Evolutionary conservation across 306 rosid species (phyloP), one percentile per base, ranked within the genome.

Genomic region (Inga laurina): DNA sequence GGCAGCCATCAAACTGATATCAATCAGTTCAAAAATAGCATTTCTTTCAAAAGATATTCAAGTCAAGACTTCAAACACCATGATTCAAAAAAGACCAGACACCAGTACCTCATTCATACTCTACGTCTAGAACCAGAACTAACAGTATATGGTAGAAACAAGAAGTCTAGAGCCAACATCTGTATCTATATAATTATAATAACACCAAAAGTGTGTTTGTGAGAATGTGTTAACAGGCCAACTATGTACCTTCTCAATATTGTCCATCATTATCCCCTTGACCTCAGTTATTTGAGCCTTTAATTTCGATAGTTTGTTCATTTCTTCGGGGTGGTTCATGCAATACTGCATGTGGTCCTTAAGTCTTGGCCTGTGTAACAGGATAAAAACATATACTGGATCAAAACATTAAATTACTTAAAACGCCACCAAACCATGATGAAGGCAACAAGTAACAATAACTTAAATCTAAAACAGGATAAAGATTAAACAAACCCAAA

Each of bases 271-370:
- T 67, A 94, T 82, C 37, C 98, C 97, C 86, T 96, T 96, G 88
- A 96, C 97, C 89, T 96, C 99, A 46, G 97, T 88, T 79, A 96
- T 94, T 82, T 96, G 99, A 84, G 99, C 97, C 92, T 96, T 96
- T 91, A 96, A 88, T 78, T 92, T 96, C 71, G 97, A 90, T 44
- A 96, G 97, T 89, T 96, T 94, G 83, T 93, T 94, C 56, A 96
- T 94, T 89, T 96, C 99, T 84, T 96, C 99, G 0, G 99, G 99
- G 81, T 96, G 98, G 81, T 78, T 93, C 88, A 91, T 76, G 82
- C 99, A 96, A 77, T 96, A 96, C 76, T 90, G 94, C 99, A 96
- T 96, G 84, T 94, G 98, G 89, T 94, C 99, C 90, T 92, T 94
- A 61, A 96, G 92, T 84, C 78, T 86, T 78, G 99, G 98, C 62